These are phyloP conservation scores for Dictyostelium firmibasis DNA, from an alignment of 78 protist species.

Conservation along the genomic window DNA sequence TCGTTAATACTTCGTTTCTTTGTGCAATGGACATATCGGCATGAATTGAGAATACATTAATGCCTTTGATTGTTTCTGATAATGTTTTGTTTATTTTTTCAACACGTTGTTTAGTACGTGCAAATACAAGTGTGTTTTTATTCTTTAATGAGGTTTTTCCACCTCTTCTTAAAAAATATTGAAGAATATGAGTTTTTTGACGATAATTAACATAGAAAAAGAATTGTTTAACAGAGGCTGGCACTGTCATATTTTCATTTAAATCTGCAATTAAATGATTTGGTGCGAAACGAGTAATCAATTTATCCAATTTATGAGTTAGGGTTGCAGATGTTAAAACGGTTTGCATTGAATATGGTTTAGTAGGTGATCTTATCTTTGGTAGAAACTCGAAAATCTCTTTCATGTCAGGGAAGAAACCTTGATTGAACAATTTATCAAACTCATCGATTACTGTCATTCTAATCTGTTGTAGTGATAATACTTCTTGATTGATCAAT, in stretches of 20 bases:
- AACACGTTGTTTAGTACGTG: slow-evolving; percentile 63
- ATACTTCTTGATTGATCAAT: background rate
- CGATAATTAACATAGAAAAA: slow-evolving; percentile 30
- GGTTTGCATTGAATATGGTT: slow-evolving; percentile 51
- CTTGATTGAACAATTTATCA: slow-evolving; percentile 61
- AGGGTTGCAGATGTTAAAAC: slow-evolving; percentile 39
- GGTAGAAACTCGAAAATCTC: slow-evolving; percentile 35
- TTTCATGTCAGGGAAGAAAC: slow-evolving; percentile 64
- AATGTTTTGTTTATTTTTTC: slow-evolving; percentile 4
- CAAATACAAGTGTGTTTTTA: slow-evolving; percentile 32
- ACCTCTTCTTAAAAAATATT: slow-evolving; percentile 52
- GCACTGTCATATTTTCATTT: slow-evolving; percentile 2
- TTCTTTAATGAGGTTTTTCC: slow-evolving; percentile 57
- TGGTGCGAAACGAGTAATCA: slow-evolving; percentile 61
- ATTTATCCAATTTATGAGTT: background rate
- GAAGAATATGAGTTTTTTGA: background rate
- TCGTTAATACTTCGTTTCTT: background rate
- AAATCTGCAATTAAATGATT: slow-evolving; percentile 35
- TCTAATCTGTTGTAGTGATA: slow-evolving; percentile 12
- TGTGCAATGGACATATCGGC: slow-evolving; percentile 40
- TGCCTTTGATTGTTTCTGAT: background rate
- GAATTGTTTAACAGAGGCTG: slow-evolving; percentile 15
- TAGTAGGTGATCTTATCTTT: background rate
- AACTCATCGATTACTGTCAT: slow-evolving; percentile 66
- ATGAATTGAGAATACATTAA: slow-evolving; percentile 24